These are phyloP conservation scores for Fusarium dimerum DNA, from an alignment of 2,329 filamentous ascomycete genomes.

Conservation along the genomic window DNA sequence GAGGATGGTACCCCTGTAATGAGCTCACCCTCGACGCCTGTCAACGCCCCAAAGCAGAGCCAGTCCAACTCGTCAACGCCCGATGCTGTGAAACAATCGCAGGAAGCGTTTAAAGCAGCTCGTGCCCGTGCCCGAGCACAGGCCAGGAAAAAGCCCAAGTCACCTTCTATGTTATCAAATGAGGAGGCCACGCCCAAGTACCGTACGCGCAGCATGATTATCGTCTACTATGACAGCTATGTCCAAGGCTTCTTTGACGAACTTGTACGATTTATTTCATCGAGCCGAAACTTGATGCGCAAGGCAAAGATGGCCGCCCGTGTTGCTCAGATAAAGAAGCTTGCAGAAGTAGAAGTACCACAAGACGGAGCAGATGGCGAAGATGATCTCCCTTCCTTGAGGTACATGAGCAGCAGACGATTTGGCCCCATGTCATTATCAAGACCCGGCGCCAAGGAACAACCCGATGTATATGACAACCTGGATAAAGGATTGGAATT, in stretches of 20 bases:
- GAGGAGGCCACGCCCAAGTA: constrained; percentile 56
- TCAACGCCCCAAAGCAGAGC: constrained; percentile 31
- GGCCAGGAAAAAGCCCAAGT: constrained; percentile 51
- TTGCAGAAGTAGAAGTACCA: constrained; percentile 60
- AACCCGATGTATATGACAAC: constrained; percentile 63
- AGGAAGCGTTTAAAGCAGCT: constrained; percentile 47
- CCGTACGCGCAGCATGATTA: constrained; percentile 72
- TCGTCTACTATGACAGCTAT: constrained; percentile 90
- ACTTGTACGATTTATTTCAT: constrained; percentile 78
- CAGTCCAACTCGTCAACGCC: constrained; percentile 16
- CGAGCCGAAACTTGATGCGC: constrained; percentile 78
- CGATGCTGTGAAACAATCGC: constrained; percentile 37
- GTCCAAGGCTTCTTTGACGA: constrained; percentile 82
- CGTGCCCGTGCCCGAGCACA: constrained; percentile 44
- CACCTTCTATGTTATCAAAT: constrained; percentile 53
- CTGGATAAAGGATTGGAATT: constrained; percentile 78
- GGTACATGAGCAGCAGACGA: constrained; percentile 42
- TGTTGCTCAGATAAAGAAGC: constrained; percentile 64
- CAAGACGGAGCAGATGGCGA: constrained; percentile 48
- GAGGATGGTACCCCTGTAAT: constrained; percentile 18
- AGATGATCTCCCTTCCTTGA: constrained; percentile 40
- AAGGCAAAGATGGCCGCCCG: constrained; percentile 85
- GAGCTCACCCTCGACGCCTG: constrained; percentile 15
- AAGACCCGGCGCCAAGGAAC: constrained; percentile 26
- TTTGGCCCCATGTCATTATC: constrained; percentile 33